These are phyloP conservation scores for Phyllosticta citriasiana DNA, from an alignment of 2,329 filamentous ascomycete genomes.

Conservation along the genomic window DNA sequence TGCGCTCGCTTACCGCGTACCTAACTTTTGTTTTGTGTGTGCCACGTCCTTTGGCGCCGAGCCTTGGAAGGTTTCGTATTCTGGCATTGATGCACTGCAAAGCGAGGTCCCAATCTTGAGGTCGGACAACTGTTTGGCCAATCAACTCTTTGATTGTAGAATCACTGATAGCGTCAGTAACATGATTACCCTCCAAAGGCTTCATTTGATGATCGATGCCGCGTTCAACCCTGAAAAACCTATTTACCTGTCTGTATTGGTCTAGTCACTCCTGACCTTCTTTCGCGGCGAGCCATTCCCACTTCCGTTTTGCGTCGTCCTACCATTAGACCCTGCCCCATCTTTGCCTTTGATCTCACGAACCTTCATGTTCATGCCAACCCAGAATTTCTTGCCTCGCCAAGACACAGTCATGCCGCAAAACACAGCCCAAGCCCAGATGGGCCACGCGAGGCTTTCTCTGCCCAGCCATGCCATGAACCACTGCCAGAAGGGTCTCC, in stretches of 20 bases:
- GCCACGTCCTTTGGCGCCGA: too few relatives aligned
- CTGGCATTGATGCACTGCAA: too few relatives aligned
- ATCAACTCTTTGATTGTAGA: too few relatives aligned
- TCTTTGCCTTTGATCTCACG: conserved; percentile 38
- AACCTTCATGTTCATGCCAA: conserved; percentile 77
- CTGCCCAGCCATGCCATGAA: conserved; percentile 73
- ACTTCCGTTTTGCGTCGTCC: not conserved
- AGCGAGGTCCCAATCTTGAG: too few relatives aligned
- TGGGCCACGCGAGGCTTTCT: conserved; percentile 71
- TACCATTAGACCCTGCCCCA: not conserved
- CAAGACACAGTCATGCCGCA: conserved; percentile 82
- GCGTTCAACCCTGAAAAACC: not conserved
- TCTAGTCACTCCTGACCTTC: not conserved
- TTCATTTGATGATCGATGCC: not conserved
- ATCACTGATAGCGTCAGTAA: too few relatives aligned
- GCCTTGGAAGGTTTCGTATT: too few relatives aligned
- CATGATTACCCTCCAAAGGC: too few relatives aligned
- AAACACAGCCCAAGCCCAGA: conserved; percentile 84
- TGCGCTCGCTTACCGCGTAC: too few relatives aligned
- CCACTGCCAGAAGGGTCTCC: conserved; percentile 59
- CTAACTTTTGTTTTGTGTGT: too few relatives aligned
- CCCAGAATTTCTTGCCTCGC: conserved; percentile 73
- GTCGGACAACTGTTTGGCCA: too few relatives aligned
- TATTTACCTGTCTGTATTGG: not conserved
- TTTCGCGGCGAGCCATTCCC: not conserved